Evolutionary conservation across 306 rosid genomes (phyloP).

Genomic region (Vigna reflexopilosa): DNA sequence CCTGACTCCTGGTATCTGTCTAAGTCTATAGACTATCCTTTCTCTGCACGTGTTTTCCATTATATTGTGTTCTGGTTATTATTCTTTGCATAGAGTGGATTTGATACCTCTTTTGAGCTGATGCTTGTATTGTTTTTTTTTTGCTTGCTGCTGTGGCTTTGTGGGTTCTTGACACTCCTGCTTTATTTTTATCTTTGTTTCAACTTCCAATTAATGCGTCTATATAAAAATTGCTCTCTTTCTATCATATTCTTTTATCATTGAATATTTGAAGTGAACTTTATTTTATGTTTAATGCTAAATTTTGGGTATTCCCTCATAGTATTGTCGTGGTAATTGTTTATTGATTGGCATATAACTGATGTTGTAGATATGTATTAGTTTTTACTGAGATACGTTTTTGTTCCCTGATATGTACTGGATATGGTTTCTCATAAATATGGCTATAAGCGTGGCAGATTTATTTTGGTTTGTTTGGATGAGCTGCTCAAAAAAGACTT

Average conservation of each 20-base stretch:
- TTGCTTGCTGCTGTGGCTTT: conserved; percentile 14
- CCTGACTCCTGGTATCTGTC: neutral
- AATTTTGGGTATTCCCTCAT: conserved; percentile 1
- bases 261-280: conserved; percentile 21
- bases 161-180: conserved; percentile 2
- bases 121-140: neutral
- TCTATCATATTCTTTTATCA: conserved; percentile 23
- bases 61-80: too few species aligned
- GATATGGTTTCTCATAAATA: conserved; percentile 22
- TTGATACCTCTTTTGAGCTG: conserved; percentile 21
- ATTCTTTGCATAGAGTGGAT: neutral
- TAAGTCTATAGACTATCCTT: neutral
- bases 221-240: conserved; percentile 1
- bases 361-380: conserved; percentile 33
- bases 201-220: neutral
- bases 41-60: conserved; percentile 3
- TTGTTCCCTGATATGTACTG: neutral
- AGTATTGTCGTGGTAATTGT: conserved; percentile 10
- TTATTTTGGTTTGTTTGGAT: neutral
- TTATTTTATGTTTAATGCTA: conserved; percentile 7
- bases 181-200: conserved; percentile 30
- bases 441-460: neutral
- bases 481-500: too few species aligned
- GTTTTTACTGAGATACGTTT: neutral
- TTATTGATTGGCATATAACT: conserved; percentile 9